phyloP scores from a whole-genome alignment of 2,329 filamentous ascomycete species.

The Cucurbitaria berberidis region DNA sequence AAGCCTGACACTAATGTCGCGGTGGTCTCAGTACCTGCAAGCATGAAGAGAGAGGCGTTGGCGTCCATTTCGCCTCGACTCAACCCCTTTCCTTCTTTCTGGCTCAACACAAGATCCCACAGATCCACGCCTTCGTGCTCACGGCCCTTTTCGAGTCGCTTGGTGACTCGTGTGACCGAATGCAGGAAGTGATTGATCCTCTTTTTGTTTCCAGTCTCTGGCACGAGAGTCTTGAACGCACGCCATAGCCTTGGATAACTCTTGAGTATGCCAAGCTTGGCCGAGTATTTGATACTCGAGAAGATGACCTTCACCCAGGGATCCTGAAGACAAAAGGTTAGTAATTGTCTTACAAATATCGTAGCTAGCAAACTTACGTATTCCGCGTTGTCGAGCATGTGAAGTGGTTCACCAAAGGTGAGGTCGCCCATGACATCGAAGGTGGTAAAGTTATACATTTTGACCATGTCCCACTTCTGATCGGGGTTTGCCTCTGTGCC shows the following conservation, averaged over 20 bases:
- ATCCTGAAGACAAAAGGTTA: constrained; percentile 1
- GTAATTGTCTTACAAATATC: neutral
- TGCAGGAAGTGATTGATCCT: constrained; percentile 24
- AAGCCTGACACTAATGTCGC: constrained; percentile 50
- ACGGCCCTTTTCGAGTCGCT: constrained; percentile 37
- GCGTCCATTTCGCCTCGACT: constrained; percentile 47
- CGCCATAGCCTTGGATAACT: constrained; percentile 16
- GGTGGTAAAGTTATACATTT: constrained; percentile 40
- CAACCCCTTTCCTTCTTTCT: constrained; percentile 39
- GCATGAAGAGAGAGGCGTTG: constrained; percentile 48
- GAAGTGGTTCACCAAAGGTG: constrained; percentile 39
- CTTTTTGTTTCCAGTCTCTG: constrained; percentile 15
- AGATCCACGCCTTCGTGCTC: constrained; percentile 45
- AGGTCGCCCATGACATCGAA: constrained; percentile 45
- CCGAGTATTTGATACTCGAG: constrained; percentile 21
- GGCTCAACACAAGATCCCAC: constrained; percentile 47
- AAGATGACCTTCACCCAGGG: constrained; percentile 30
- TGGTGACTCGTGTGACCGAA: constrained; percentile 32
- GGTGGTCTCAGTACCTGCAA: constrained; percentile 55
- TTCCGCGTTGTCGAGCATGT: constrained; percentile 36
- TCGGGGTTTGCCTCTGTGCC: constrained; percentile 36
- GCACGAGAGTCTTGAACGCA: constrained; percentile 10
- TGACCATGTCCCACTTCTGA: constrained; percentile 42
- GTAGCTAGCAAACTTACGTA: constrained; percentile 26
- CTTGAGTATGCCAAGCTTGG: constrained; percentile 9